phyloP scores from a whole-genome alignment of 1,139 yeast species.

The Yarrowia galli region DNA sequence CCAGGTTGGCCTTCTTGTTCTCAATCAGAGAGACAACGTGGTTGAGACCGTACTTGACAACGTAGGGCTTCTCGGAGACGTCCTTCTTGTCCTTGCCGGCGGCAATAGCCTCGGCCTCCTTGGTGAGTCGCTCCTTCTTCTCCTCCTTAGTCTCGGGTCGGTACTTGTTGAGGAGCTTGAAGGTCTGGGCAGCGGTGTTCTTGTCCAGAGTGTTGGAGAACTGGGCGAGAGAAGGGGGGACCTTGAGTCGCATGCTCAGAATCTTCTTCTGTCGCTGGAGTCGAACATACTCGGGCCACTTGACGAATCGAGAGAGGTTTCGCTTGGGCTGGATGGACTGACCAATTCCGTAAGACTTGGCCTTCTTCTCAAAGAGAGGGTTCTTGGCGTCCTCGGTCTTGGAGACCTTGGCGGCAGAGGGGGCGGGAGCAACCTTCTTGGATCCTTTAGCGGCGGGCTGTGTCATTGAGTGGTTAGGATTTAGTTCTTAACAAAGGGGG shows the following conservation, averaged over 20 bases:
- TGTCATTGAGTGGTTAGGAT: constrained; percentile 67
- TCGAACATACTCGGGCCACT: constrained; percentile 98
- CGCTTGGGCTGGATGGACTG: constrained; percentile 94
- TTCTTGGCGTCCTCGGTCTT: constrained; percentile 56
- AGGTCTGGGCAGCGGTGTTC: constrained; percentile 96
- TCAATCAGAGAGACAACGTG: constrained; percentile 96
- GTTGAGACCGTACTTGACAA: constrained; percentile 96
- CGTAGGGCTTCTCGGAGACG: constrained; percentile 94
- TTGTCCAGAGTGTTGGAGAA: constrained; percentile 95
- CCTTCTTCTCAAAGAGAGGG: constrained; percentile 86
- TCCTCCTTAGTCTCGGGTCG: constrained; percentile 97
- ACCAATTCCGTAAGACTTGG: constrained; percentile 96
- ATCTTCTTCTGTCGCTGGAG: constrained; percentile 98
- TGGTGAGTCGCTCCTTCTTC: constrained; percentile 98
- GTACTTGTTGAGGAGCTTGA: constrained; percentile 97
- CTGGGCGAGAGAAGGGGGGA: constrained; percentile 97
- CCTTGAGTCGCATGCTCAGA: constrained; percentile 92
- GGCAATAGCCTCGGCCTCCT: constrained; percentile 98
- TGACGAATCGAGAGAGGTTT: constrained; percentile 94
- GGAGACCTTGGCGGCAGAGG: constrained; percentile 63
- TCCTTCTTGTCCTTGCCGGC: constrained; percentile 97
- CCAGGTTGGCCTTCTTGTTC: constrained; percentile 98
- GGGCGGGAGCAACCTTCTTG: constrained; percentile 90
- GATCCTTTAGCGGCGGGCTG: constrained; percentile 69
- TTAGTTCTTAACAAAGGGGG: constrained; percentile 42